These are phyloP conservation scores for Lipomyces anomalus DNA, from an alignment of 805 yeast genomes.

Conservation along the genomic window DNA sequence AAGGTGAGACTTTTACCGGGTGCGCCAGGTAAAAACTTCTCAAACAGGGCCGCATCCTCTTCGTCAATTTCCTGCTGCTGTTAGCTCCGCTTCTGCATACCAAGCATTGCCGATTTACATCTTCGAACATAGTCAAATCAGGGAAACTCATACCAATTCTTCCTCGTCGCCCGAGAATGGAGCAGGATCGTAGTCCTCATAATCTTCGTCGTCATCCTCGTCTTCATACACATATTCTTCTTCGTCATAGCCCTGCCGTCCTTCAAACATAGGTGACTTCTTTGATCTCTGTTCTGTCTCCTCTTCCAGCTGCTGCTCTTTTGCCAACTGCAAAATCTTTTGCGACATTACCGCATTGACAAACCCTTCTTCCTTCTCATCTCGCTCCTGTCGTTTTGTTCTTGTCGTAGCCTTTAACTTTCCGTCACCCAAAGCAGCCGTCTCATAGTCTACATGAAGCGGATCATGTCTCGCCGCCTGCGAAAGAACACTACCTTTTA, in stretches of 20 bases:
- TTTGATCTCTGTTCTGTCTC: slow-evolving; percentile 55
- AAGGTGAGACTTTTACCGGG: slow-evolving; percentile 35
- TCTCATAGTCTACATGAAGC: slow-evolving; percentile 14
- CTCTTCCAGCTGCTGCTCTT: slow-evolving; percentile 86
- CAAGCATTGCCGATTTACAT: too few relatives aligned
- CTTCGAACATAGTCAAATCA: too few relatives aligned
- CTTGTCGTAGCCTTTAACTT: slow-evolving; percentile 1
- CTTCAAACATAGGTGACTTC: slow-evolving; percentile 26
- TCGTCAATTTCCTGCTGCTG: slow-evolving; percentile 50
- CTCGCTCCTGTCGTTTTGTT: slow-evolving; percentile 29
- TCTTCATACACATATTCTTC: slow-evolving; percentile 47
- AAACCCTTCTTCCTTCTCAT: slow-evolving; percentile 52
- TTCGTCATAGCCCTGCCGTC: slow-evolving; percentile 41
- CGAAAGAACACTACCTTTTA: background rate
- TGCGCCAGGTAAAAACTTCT: slow-evolving; percentile 47
- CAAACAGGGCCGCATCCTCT: slow-evolving; percentile 78
- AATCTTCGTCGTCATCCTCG: slow-evolving; percentile 41
- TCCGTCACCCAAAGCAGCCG: slow-evolving; percentile 20
- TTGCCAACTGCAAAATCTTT: slow-evolving; percentile 82
- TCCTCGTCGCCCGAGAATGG: slow-evolving; percentile 44
- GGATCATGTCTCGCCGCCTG: slow-evolving; percentile 15
- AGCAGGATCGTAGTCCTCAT: slow-evolving; percentile 42
- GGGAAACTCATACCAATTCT: too few relatives aligned
- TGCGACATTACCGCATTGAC: slow-evolving; percentile 79
- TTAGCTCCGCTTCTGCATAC: too few relatives aligned